A percentile compares a stretch with the other conserved stretches of the same genome.
Conservation (phyloP, 805 yeast species). For the Metschnikowia gelsemii region DNA sequence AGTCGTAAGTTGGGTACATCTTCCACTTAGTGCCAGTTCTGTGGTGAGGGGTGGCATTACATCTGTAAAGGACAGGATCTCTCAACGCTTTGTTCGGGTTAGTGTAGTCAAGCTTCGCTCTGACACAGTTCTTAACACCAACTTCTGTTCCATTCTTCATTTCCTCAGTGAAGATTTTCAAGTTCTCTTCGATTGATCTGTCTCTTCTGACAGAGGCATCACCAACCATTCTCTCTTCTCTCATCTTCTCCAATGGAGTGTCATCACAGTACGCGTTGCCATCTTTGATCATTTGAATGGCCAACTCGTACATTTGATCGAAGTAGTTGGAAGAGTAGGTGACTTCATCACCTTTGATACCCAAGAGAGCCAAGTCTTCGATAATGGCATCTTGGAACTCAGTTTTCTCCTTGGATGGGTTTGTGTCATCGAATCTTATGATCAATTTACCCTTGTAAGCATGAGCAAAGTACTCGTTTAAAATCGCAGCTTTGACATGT, state of each 20-base stretch:
- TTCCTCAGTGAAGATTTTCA: slow-evolving; percentile 79
- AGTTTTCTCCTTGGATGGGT: slow-evolving; percentile 92
- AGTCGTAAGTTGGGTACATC: slow-evolving; percentile 97
- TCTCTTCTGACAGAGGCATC: slow-evolving; percentile 89
- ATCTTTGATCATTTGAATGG: slow-evolving; percentile 83
- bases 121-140: slow-evolving; percentile 87
- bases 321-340: slow-evolving; percentile 95
- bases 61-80: slow-evolving; percentile 97
- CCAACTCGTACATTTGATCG: slow-evolving; percentile 83
- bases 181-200: slow-evolving; percentile 88
- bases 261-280: slow-evolving; percentile 98
- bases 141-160: slow-evolving; percentile 93
- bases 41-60: slow-evolving; percentile 96
- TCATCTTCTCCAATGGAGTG: slow-evolving; percentile 90
- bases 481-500: slow-evolving; percentile 96
- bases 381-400: slow-evolving; percentile 94
- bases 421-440: slow-evolving; percentile 96
- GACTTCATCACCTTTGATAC: slow-evolving; percentile 85
- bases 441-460: slow-evolving; percentile 95
- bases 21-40: slow-evolving; percentile 94
- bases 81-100: slow-evolving; percentile 92
- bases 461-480: slow-evolving; percentile 95
- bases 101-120: slow-evolving; percentile 94
- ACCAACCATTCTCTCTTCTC: slow-evolving; percentile 99
- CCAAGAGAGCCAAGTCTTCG: slow-evolving; percentile 86